Percentiles rank a stretch among this genome's conserved stretches.
These are phyloP conservation scores for Monascus ruber DNA, from an alignment of 2,329 filamentous ascomycete species.

Conservation along the genomic window DNA sequence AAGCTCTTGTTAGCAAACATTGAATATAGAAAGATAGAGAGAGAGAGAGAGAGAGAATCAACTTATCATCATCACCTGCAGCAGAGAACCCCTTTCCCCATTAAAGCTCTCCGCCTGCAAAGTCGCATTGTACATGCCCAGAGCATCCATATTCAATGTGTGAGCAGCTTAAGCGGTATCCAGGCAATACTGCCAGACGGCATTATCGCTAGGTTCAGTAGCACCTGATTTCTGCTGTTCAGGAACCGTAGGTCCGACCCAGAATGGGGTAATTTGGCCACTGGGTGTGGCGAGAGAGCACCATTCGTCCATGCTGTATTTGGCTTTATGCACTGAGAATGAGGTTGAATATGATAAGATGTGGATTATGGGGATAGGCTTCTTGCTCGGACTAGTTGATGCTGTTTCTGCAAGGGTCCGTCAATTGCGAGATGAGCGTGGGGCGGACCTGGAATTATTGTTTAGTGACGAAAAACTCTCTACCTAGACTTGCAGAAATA, in stretches of 20 bases:
- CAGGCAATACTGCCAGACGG: constrained; percentile 29
- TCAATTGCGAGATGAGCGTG: constrained; percentile 26
- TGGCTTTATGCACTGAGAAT: constrained; percentile 17
- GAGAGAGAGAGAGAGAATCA: not conserved
- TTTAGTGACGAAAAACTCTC: constrained; percentile 1
- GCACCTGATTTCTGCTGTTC: constrained; percentile 21
- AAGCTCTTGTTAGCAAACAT: not conserved
- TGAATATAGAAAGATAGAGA: not conserved
- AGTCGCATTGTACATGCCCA: constrained; percentile 35
- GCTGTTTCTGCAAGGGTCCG: not conserved
- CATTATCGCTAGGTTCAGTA: constrained; percentile 21
- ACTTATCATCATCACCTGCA: constrained; percentile 34
- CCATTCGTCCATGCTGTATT: constrained; percentile 30
- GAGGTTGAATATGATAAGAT: constrained; percentile 24
- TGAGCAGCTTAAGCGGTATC: constrained; percentile 22
- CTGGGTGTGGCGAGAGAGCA: constrained; percentile 21
- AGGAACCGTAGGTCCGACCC: constrained; percentile 30
- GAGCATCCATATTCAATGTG: constrained; percentile 26
- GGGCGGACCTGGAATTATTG: constrained; percentile 15
- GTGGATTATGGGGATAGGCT: constrained; percentile 30
- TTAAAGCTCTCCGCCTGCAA: constrained; percentile 29
- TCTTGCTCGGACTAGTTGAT: constrained; percentile 12
- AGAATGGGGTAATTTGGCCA: constrained; percentile 30
- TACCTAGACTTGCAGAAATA: constrained; percentile 1
- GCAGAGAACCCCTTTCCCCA: constrained; percentile 29